A percentile compares a stretch with the other conserved stretches of the same genome.
Conservation (phyloP, 2,329 filamentous ascomycete species). For the Aspergillus eucalypticola region DNA sequence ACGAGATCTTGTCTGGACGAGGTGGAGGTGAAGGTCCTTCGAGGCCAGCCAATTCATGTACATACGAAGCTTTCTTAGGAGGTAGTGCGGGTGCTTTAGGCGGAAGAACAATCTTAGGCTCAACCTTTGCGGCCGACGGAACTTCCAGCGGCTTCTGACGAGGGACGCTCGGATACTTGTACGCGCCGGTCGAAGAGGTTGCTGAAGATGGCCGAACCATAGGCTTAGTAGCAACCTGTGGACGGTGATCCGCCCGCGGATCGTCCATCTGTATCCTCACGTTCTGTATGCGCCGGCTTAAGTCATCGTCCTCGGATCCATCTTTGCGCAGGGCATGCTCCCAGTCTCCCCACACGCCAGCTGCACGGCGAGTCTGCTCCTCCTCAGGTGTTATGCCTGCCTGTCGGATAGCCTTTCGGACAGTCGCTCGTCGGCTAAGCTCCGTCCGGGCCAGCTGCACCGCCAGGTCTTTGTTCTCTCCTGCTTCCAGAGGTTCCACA, state of each 20-base stretch:
- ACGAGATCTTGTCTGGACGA: constrained; percentile 29
- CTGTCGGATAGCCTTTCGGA: constrained; percentile 58
- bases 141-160: constrained; percentile 34
- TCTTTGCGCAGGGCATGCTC: constrained; percentile 46
- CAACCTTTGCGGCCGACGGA: constrained; percentile 22
- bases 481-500: constrained; percentile 65
- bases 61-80: constrained; percentile 36
- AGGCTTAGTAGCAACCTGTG: constrained; percentile 13
- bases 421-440: constrained; percentile 65
- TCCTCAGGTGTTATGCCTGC: constrained; percentile 60
- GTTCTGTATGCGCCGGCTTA: constrained; percentile 55
- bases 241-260: constrained; percentile 12
- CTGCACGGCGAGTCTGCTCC: constrained; percentile 57
- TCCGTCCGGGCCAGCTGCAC: constrained; percentile 75
- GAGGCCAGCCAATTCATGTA: constrained; percentile 16
- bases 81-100: constrained; percentile 39
- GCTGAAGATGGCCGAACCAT: constrained; percentile 17
- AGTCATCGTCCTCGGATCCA: constrained; percentile 39
- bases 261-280: constrained; percentile 46
- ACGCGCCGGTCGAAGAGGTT: constrained; percentile 30
- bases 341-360: constrained; percentile 57
- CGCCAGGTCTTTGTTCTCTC: constrained; percentile 72
- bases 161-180: constrained; percentile 48
- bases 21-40: constrained; percentile 26
- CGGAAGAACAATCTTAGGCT: constrained; percentile 18